Base-by-base conservation (phyloP, 1,284 basidiomycete genomes). In the Cerioporus squamosus region DNA sequence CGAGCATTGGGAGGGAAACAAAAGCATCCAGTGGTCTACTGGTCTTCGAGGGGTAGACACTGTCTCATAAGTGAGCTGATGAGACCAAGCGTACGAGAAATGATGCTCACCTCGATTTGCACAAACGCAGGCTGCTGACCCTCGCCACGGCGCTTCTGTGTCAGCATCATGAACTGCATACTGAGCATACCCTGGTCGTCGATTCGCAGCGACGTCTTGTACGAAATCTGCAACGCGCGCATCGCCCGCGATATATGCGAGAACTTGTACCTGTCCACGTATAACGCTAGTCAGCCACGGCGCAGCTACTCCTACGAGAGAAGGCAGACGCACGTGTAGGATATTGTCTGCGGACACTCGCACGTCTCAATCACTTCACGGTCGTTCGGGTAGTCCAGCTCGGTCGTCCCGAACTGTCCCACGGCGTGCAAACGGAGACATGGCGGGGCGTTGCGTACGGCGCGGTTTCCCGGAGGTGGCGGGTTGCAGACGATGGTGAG, bases 301-400 rank as follows among this genome's bases (percentile, higher is more conserved):
- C 15, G 33, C 33, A 23, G 10, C 4, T 12, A 18, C n/a, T n/a
- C 14, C 6, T 22, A 17, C 15, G 31, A 15, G 29, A 20, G 17
- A 18, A 39, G 14, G 38, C 47, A 3, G 5, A 57, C 80, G 40
- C 62, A 94, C 94, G 86, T 94, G 71, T 91, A 93, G 23, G 79
- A 81, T n/a, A 94, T 81, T 7, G 76, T 74, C 39, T 79, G 75
- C 10, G 75, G 79, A 70, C 94, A 97, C 64, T 95, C 91, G 68
- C 95, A 94, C 0, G 87, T 85, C 73, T 97, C 94, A 43, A 97
- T 82, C 0, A 97, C 92, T 53, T 96, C 94, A 51, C 83, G 81
- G 68, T 96, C 94, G 67, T 94, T 94, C 1, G 93, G 93, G 64
- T 95, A 97, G 72, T 97, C 95, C 86, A 97, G 91, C 93, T 95